Evolutionary conservation across 352 stramenopile species (phyloP).

Genomic region (Phytophthora rubi): DNA sequence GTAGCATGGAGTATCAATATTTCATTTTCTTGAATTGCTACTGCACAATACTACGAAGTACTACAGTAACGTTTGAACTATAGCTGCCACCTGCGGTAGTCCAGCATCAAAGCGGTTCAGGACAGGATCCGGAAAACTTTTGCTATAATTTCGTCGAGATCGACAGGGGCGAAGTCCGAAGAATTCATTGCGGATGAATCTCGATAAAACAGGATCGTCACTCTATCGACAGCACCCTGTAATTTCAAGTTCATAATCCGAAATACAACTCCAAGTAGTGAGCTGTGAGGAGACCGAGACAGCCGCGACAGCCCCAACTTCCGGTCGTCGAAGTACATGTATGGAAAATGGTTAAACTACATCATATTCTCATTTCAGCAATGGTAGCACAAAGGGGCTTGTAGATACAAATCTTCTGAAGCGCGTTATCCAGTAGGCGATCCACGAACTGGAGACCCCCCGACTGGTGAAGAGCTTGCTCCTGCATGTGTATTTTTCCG

Average conservation of each 20-base stretch:
- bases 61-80: background rate
- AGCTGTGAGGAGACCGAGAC: too few relatives aligned
- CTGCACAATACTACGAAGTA: too few relatives aligned
- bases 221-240: background rate
- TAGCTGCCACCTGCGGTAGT: background rate
- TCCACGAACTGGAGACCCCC: conserved; percentile 6
- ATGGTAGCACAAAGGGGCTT: conserved; percentile 22
- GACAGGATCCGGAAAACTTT: conserved; percentile 2
- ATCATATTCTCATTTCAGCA: conserved; percentile 29
- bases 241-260: background rate
- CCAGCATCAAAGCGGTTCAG: background rate
- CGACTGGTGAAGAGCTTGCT: conserved; percentile 22
- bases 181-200: background rate
- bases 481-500: conserved; percentile 43
- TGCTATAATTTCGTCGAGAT: background rate
- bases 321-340: background rate
- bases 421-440: conserved; percentile 18
- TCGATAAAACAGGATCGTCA: background rate
- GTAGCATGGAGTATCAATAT: too few relatives aligned
- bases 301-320: too few relatives aligned
- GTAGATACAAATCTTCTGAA: conserved; percentile 12
- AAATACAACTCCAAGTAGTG: too few relatives aligned
- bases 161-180: background rate
- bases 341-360: conserved; percentile 25
- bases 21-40: background rate